Conservation (phyloP, 2,329 filamentous ascomycete species). For the Penicillium olsonii region DNA sequence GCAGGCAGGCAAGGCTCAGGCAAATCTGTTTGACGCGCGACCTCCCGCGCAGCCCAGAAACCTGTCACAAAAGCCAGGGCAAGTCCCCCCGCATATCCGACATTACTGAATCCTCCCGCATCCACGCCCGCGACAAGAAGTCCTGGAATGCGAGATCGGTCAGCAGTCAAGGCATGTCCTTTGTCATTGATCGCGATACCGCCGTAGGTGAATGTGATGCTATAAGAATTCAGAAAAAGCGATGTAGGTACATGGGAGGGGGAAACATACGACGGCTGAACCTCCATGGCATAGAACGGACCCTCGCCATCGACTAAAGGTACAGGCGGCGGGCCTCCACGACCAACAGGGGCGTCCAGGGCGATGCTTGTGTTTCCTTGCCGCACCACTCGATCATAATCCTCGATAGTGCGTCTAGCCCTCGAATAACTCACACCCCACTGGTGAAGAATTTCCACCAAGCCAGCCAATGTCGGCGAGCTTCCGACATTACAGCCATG, state of each 20-base stretch:
- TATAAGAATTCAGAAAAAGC: not conserved
- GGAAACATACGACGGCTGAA: slow-evolving; percentile 30
- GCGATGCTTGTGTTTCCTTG: slow-evolving; percentile 5
- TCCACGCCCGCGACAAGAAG: slow-evolving; percentile 30
- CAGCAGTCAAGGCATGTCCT: slow-evolving; percentile 26
- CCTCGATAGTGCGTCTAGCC: slow-evolving; percentile 20
- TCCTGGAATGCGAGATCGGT: slow-evolving; percentile 18
- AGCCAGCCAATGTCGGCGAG: slow-evolving; percentile 18
- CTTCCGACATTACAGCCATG: slow-evolving; percentile 29
- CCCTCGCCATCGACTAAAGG: slow-evolving; percentile 27
- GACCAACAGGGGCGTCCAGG: slow-evolving; percentile 21
- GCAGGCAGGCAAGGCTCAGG: slow-evolving; percentile 20
- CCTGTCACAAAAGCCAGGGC: slow-evolving; percentile 32
- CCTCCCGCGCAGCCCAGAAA: slow-evolving; percentile 25
- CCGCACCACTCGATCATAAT: slow-evolving; percentile 22
- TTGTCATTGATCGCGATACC: slow-evolving; percentile 26
- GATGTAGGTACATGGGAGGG: accelerated
- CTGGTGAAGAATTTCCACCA: slow-evolving; percentile 17
- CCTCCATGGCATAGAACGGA: slow-evolving; percentile 30
- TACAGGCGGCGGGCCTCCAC: slow-evolving; percentile 13
- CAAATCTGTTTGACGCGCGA: slow-evolving; percentile 20
- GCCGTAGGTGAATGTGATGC: slow-evolving; percentile 33
- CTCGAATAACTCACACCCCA: slow-evolving; percentile 25
- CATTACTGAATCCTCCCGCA: slow-evolving; percentile 28
- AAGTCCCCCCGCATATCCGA: slow-evolving; percentile 30